Evolutionary conservation across 495 filamentous ascomycete genomes (phyloP).

Genomic region (Tuber borchii): DNA sequence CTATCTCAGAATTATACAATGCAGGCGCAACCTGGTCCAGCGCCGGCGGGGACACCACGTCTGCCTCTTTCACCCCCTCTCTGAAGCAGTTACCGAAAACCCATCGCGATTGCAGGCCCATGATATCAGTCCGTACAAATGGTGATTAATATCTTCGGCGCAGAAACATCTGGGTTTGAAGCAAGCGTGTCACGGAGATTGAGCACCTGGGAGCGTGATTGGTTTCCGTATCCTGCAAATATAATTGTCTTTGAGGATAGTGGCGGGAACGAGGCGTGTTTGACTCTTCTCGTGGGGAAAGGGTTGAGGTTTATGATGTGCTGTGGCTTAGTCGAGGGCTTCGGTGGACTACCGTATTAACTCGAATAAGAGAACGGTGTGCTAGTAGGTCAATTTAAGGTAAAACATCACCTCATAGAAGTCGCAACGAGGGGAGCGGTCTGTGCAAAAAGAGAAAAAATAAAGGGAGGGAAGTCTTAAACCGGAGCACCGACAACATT

Average conservation of each 20-base stretch:
- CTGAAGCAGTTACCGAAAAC: constrained; percentile 6
- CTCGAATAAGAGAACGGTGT: too few relatives aligned
- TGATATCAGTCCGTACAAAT: constrained; percentile 20
- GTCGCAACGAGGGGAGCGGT: too few relatives aligned
- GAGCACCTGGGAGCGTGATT: constrained; percentile 23
- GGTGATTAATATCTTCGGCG: constrained; percentile 10
- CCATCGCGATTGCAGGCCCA: constrained; percentile 14
- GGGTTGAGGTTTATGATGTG: neutral
- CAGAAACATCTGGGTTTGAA: neutral
- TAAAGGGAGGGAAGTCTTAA: too few relatives aligned
- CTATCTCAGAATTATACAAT: constrained; percentile 13
- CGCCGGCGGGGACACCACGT: constrained; percentile 14
- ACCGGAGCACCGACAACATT: too few relatives aligned
- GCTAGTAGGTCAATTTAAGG: too few relatives aligned
- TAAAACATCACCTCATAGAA: too few relatives aligned
- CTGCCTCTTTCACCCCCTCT: constrained; percentile 4
- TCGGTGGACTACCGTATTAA: too few relatives aligned
- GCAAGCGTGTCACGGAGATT: constrained; percentile 19
- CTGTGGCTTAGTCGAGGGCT: neutral
- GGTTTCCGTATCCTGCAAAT: constrained; percentile 22
- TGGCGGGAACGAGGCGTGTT: constrained; percentile 4
- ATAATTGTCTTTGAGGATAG: constrained; percentile 17
- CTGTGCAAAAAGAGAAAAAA: too few relatives aligned
- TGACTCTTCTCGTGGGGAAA: neutral
- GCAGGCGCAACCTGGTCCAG: constrained; percentile 14